phyloP scores from a whole-genome alignment of 331 rosid genomes.

The Malus hybrid region DNA sequence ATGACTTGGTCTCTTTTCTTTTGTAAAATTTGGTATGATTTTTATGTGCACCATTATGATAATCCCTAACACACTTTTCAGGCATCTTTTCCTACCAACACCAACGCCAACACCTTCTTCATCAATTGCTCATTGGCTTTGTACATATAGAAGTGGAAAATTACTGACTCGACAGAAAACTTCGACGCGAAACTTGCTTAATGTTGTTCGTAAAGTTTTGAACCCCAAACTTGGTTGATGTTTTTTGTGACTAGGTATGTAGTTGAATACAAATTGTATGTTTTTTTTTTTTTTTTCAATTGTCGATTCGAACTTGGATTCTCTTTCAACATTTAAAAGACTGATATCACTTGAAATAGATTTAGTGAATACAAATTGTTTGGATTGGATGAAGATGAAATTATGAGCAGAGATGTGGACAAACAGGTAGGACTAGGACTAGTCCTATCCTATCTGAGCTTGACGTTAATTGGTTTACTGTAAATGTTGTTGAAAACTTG shows the following conservation, averaged over 20 bases:
- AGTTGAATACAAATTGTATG: too few relatives aligned
- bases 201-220: not conserved
- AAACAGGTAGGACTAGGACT: too few relatives aligned
- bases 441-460: not conserved
- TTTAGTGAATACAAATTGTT: not conserved
- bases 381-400: not conserved
- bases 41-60: not conserved
- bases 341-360: too few relatives aligned
- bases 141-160: slow-evolving; percentile 15
- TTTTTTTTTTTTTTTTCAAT: too few relatives aligned
- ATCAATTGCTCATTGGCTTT: slow-evolving; percentile 30
- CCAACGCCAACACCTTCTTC: slow-evolving; percentile 12
- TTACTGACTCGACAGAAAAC: not conserved
- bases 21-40: not conserved
- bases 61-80: not conserved
- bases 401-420: too few relatives aligned
- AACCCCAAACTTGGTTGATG: not conserved
- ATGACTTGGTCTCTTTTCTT: not conserved
- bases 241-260: too few relatives aligned
- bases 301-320: too few relatives aligned
- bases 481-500: not conserved
- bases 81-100: slow-evolving; percentile 22
- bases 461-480: not conserved
- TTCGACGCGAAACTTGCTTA: too few relatives aligned
- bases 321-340: too few relatives aligned